phyloP scores from a whole-genome alignment of 495 filamentous ascomycete genomes.

The Neurospora africana region DNA sequence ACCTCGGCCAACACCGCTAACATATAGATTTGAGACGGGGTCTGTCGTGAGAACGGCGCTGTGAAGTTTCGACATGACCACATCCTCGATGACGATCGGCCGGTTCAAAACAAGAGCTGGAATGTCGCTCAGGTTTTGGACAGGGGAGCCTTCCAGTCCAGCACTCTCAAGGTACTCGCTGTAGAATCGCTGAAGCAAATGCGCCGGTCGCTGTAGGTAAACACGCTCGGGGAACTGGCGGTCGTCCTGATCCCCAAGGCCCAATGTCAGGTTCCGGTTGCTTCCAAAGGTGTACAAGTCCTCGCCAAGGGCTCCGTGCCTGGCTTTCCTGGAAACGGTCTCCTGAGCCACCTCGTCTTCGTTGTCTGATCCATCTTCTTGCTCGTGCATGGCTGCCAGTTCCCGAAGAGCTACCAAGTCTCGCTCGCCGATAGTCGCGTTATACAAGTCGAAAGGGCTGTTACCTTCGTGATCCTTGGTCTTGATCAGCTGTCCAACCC shows the following conservation, averaged over 20 bases:
- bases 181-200: conserved; percentile 61
- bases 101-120: conserved; percentile 59
- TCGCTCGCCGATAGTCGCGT: conserved; percentile 61
- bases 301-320: conserved; percentile 42
- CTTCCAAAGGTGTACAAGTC: conserved; percentile 89
- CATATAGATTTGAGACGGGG: conserved; percentile 80
- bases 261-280: conserved; percentile 87
- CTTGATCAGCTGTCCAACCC: conserved; percentile 64
- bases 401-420: conserved; percentile 20
- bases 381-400: conserved; percentile 9
- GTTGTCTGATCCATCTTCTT: conserved; percentile 32
- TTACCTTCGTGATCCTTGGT: conserved; percentile 92
- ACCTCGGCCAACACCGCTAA: conserved; percentile 86
- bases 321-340: neutral
- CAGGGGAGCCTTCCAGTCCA: conserved; percentile 16
- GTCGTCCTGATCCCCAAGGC: conserved; percentile 87
- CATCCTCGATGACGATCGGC: conserved; percentile 61
- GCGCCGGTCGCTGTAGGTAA: conserved; percentile 63
- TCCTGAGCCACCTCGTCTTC: conserved; percentile 20
- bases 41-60: conserved; percentile 87
- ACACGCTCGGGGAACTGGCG: conserved; percentile 86
- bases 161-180: conserved; percentile 42
- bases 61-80: conserved; percentile 82
- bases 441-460: conserved; percentile 87
- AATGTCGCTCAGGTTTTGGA: conserved; percentile 38